Base-by-base conservation (phyloP, 2,329 filamentous ascomycete species). In the Phyllosticta ampelicida region DNA sequence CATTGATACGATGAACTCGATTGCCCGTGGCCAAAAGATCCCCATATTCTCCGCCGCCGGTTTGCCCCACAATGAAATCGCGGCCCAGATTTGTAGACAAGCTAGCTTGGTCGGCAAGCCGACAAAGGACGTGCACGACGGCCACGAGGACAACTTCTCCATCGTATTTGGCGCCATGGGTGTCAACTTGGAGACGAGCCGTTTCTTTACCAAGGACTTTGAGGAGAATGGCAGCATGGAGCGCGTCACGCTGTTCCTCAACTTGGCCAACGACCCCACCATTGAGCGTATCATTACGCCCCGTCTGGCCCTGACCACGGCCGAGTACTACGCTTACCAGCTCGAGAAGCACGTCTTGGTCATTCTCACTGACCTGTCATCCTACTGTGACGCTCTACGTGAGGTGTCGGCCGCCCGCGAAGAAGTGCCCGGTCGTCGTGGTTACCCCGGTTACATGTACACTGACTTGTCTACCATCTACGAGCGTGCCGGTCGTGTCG, bases 371-470 rank as follows among this genome's bases (percentile, higher is more conserved):
- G 94, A 99, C 82, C 78, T 99, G 66, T 94, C 94, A 1, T 90
- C 94, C 54, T 99, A 99, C 82, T 99, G 95, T 74, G 94, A 99
- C 75, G 95, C 94, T 64, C 86, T 99, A 64, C 94, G 94, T 83
- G 94, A 99, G 77, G 94, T 99, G 54, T 99, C 94, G 13, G 92
- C 94, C 57, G 94, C 94, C 56, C 85, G 94, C 78, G 94, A 99
- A 82, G 94, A 99, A 85, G 94, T 99, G 50, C 94, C 94, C 48
- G 94, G 94, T 81, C 92, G 94, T 75, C 92, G 94, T 85, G 94
- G 94, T 83, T 99, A 94, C 80, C 94, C 94, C 56, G 94, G 94
- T 89, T 99, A 99, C 83, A 99, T 99, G 94, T 99, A 99, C 81
- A 99, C 94, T 66, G 95, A 99, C 84, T 88, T 99, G 85, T 96